Percentiles rank a stretch among this genome's conserved stretches.
phyloP scores from a whole-genome alignment of 495 filamentous ascomycete genomes.

The Podospora tetraspora region DNA sequence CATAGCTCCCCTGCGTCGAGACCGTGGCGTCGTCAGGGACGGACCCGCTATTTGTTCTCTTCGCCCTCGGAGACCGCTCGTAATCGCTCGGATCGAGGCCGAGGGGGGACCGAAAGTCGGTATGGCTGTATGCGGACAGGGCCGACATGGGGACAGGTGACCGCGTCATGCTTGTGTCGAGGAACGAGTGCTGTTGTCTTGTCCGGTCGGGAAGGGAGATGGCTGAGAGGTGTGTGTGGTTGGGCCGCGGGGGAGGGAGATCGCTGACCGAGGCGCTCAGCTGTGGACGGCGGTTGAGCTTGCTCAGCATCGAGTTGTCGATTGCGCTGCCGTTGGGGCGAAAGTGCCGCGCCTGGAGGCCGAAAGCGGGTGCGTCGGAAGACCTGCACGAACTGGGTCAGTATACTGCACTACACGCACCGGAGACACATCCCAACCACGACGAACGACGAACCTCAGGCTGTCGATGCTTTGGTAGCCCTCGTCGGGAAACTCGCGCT shows the following conservation, averaged over 20 bases:
- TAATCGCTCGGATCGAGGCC: slow-evolving; percentile 38
- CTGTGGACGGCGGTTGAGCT: slow-evolving; percentile 57
- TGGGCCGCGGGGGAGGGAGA: slow-evolving; percentile 37
- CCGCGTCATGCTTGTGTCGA: slow-evolving; percentile 44
- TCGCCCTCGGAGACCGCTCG: slow-evolving; percentile 54
- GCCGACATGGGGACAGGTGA: slow-evolving; percentile 44
- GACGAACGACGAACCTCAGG: slow-evolving; percentile 32
- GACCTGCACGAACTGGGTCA: slow-evolving; percentile 22
- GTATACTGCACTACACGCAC: slow-evolving; percentile 3
- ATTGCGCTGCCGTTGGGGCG: slow-evolving; percentile 59
- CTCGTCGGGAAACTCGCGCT: slow-evolving; percentile 40
- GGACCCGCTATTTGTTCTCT: slow-evolving; percentile 48
- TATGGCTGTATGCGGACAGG: slow-evolving; percentile 45
- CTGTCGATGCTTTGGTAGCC: slow-evolving; percentile 48
- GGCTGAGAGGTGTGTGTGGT: slow-evolving; percentile 44
- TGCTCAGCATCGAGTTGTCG: slow-evolving; percentile 73
- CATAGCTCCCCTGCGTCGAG: slow-evolving; percentile 39
- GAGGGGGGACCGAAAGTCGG: slow-evolving; percentile 46
- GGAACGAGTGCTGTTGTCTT: slow-evolving; percentile 30
- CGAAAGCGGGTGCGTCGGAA: slow-evolving; percentile 28
- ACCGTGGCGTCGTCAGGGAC: slow-evolving; percentile 35
- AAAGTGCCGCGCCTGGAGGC: slow-evolving; percentile 47
- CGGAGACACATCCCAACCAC: slow-evolving; percentile 5
- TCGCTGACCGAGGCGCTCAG: slow-evolving; percentile 50
- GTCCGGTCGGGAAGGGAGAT: slow-evolving; percentile 46